Evolutionary conservation across 441 rosid genomes (phyloP).

Genomic region (Breynia disticha): DNA sequence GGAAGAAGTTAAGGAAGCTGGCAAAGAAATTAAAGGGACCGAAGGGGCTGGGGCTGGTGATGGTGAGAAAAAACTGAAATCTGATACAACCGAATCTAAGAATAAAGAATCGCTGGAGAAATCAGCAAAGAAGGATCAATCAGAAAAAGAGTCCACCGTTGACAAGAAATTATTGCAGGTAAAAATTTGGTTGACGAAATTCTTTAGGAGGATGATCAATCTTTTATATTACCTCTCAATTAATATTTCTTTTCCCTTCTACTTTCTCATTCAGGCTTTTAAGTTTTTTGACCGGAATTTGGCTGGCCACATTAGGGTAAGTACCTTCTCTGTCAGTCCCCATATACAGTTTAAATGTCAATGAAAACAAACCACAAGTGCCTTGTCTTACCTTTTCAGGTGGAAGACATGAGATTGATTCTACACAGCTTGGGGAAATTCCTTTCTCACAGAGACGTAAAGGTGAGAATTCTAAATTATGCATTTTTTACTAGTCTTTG

Average conservation of each 20-base stretch:
- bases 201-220: not conserved
- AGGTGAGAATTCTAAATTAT: slow-evolving; percentile 36
- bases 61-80: slow-evolving; percentile 28
- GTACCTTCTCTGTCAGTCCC: slow-evolving; percentile 19
- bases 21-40: slow-evolving; percentile 21
- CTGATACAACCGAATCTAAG: slow-evolving; percentile 21
- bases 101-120: slow-evolving; percentile 30
- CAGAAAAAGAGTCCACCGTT: slow-evolving; percentile 27
- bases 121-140: slow-evolving; percentile 31
- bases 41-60: too few relatives aligned
- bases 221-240: not conserved
- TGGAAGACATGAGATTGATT: too few relatives aligned
- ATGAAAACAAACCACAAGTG: not conserved
- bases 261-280: slow-evolving; percentile 55
- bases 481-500: not conserved
- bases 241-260: slow-evolving; percentile 2
- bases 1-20: slow-evolving; percentile 24
- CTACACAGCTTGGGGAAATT: slow-evolving; percentile 83
- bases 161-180: slow-evolving; percentile 88
- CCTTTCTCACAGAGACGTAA: slow-evolving; percentile 84
- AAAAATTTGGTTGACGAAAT: slow-evolving; percentile 1
- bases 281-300: slow-evolving; percentile 89
- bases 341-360: not conserved
- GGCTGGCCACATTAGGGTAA: slow-evolving; percentile 65
- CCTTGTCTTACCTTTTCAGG: slow-evolving; percentile 13